A percentile compares a stretch with the other conserved stretches of the same genome.
Evolutionary conservation across 2,329 filamentous ascomycete genomes (phyloP).

Genomic region (Cladosporium sp.): DNA sequence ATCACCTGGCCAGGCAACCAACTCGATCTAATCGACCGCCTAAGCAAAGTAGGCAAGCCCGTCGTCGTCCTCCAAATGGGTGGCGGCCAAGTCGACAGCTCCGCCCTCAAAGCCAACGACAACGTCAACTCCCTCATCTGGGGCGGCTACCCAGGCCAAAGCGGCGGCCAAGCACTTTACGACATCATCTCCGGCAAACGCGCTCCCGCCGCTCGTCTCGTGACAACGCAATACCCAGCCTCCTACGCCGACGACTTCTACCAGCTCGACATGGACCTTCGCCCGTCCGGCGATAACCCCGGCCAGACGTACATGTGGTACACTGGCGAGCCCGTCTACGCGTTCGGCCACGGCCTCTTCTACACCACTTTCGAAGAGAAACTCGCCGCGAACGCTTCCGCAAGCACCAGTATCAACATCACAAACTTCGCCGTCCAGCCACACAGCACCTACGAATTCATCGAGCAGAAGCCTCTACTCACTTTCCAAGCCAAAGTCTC

Average conservation of each 20-base stretch:
- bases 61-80: conserved; percentile 41
- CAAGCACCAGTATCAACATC: conserved; percentile 36
- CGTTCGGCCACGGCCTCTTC: conserved; percentile 47
- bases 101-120: conserved; percentile 39
- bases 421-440: conserved; percentile 36
- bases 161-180: conserved; percentile 43
- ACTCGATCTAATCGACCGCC: conserved; percentile 41
- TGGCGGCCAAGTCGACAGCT: conserved; percentile 46
- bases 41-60: conserved; percentile 41
- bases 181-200: conserved; percentile 46
- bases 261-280: conserved; percentile 34
- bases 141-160: conserved; percentile 48
- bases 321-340: conserved; percentile 39
- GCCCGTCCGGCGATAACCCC: conserved; percentile 38
- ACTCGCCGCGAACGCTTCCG: conserved; percentile 19
- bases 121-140: conserved; percentile 46
- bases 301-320: conserved; percentile 51
- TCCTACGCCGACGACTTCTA: conserved; percentile 37
- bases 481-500: conserved; percentile 39
- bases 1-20: conserved; percentile 47
- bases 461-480: conserved; percentile 40
- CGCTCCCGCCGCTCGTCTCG: conserved; percentile 44
- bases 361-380: conserved; percentile 43
- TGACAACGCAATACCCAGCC: conserved; percentile 40
- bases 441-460: conserved; percentile 24